phyloP scores from a whole-genome alignment of 1,284 basidiomycete genomes.

The Cryptococcus neoformans region DNA sequence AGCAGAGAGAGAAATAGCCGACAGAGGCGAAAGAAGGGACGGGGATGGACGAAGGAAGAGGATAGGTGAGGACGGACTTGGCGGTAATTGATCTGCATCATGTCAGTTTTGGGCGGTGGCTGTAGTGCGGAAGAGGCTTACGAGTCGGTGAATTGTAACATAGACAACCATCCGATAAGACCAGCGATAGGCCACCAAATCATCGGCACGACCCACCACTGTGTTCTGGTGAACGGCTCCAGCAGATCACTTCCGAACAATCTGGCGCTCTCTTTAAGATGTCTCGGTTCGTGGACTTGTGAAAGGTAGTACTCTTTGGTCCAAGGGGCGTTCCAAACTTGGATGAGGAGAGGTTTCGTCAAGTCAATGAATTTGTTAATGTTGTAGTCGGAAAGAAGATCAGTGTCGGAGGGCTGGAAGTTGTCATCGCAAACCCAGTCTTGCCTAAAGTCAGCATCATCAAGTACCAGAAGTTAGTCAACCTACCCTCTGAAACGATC shows the following conservation, averaged over 20 bases:
- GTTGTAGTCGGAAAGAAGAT: conserved; percentile 70
- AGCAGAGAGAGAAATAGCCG: conserved; percentile 60
- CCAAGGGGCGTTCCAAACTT: conserved; percentile 41
- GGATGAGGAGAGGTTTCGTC: conserved; percentile 63
- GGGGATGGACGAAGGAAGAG: conserved; percentile 24
- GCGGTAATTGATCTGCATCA: conserved; percentile 28
- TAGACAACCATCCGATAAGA: conserved; percentile 76
- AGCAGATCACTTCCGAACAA: conserved; percentile 80
- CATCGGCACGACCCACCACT: conserved; percentile 92
- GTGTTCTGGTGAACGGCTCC: conserved; percentile 80
- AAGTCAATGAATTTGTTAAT: conserved; percentile 93
- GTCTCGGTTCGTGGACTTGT: conserved; percentile 95
- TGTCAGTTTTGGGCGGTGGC: neutral
- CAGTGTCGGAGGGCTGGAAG: conserved; percentile 84
- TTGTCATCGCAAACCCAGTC: conserved; percentile 85
- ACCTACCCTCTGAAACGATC: conserved; percentile 72
- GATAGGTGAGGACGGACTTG: conserved; percentile 28
- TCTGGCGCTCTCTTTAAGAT: conserved; percentile 79
- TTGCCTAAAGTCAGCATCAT: conserved; percentile 36
- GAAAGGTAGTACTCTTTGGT: conserved; percentile 94
- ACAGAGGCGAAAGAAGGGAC: conserved; percentile 26
- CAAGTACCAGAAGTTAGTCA: neutral
- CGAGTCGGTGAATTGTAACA: conserved; percentile 69
- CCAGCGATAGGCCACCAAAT: conserved; percentile 87
- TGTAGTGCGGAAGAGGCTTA: conserved; percentile 16